Conservation (phyloP, 192 early-diverging fungal species). For the Diversispora eburnea region DNA sequence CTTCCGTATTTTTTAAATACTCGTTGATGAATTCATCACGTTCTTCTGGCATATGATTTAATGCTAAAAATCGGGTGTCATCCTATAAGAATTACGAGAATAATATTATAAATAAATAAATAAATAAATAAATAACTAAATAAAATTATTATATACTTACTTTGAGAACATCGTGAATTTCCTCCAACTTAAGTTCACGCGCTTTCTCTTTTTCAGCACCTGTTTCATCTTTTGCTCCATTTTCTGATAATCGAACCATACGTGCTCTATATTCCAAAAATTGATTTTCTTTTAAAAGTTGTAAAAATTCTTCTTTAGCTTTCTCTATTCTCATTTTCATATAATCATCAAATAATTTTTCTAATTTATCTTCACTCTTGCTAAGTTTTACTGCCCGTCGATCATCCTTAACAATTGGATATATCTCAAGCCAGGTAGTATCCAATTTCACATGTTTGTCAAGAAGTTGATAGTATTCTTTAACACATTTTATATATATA, state of each 20-base stretch:
- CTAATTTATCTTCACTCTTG: constrained; percentile 28
- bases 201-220: constrained; percentile 30
- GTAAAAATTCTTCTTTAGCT: constrained; percentile 40
- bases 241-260: constrained; percentile 44
- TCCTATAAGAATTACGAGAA: constrained; percentile 35
- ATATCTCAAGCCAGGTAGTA: constrained; percentile 43
- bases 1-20: constrained; percentile 32
- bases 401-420: constrained; percentile 35
- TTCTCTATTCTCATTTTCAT: constrained; percentile 31
- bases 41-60: constrained; percentile 38
- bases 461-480: constrained; percentile 41
- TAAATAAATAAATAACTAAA: neutral
- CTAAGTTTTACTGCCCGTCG: constrained; percentile 38
- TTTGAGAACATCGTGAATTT: constrained; percentile 48
- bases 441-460: constrained; percentile 39
- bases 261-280: constrained; percentile 54
- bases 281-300: constrained; percentile 48
- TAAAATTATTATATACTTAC: constrained; percentile 31
- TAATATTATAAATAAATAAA: neutral
- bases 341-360: constrained; percentile 37
- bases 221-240: constrained; percentile 41
- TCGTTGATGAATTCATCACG: constrained; percentile 45
- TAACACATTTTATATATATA: constrained; percentile 42
- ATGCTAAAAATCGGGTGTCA: constrained; percentile 48
- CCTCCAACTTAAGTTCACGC: constrained; percentile 34